Conservation (phyloP, 2,329 filamentous ascomycete species). For the Leptographium galeiforme region DNA sequence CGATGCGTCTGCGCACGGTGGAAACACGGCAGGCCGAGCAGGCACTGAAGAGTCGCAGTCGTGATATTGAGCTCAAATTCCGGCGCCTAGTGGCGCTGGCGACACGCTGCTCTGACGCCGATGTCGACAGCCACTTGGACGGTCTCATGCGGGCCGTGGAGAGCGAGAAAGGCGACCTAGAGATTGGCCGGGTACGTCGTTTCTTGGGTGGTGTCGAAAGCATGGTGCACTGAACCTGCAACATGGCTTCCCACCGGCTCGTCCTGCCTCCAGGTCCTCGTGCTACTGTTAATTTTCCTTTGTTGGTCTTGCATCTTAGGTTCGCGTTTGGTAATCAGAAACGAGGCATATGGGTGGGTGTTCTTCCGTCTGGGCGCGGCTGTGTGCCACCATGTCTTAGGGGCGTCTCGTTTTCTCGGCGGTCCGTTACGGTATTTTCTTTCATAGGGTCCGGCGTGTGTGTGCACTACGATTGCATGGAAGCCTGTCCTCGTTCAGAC, state of each 20-base stretch:
- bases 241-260: too few species aligned
- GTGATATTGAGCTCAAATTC: slow-evolving; percentile 78
- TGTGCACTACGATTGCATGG: not conserved
- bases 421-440: not conserved
- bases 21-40: slow-evolving; percentile 54
- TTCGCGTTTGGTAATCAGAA: not conserved
- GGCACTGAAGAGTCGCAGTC: slow-evolving; percentile 63
- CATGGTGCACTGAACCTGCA: slow-evolving; percentile 16
- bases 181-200: slow-evolving; percentile 62
- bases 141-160: slow-evolving; percentile 77
- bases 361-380: not conserved
- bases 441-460: not conserved
- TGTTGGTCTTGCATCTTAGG: not conserved
- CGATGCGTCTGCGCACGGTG: slow-evolving; percentile 56
- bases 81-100: slow-evolving; percentile 78
- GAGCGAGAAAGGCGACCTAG: slow-evolving; percentile 65
- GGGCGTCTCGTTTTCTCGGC: not conserved
- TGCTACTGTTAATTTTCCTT: not conserved
- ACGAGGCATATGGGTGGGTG: not conserved
- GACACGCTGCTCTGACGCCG: slow-evolving; percentile 61
- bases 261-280: not conserved
- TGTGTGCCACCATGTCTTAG: not conserved
- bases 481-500: not conserved
- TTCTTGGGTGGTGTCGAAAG: slow-evolving; percentile 71
- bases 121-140: slow-evolving; percentile 70